Evolutionary conservation across 179 eudicot genomes (phyloP), one percentile per base, ranked within the genome.

Genomic region (Patellifolia procumbens): DNA sequence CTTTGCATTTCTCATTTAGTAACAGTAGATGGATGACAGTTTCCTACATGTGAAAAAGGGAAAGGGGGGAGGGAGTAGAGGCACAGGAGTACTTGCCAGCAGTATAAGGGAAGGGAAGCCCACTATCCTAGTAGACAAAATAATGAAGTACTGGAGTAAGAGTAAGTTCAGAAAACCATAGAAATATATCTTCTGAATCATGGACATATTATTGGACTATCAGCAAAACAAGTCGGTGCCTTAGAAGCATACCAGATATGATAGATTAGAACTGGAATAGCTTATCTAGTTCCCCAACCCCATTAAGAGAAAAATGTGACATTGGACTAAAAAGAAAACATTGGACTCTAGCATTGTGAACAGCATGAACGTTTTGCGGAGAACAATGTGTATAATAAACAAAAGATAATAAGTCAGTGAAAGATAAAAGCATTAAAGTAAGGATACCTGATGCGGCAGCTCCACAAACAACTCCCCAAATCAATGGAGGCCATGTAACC

Each of bases 401-500:
- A 37, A 24, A 19, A 70, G 46, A 80, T 24, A n/a, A 20, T 65
- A 63, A 56, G 22, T 70, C 26, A 26, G 16, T 35, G 59, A 59
- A 20, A 60, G 46, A 43, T 52, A 72, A 5, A 64, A 42, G 26
- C 7, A 45, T 11, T 3, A 72, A 35, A 10, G 48, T 68, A 58
- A 48, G 69, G 19, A 65, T 88, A 95, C 99, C 99, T 70, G 99
- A 95, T 46, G 99, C 97, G 73, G 99, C 97, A 84, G 99, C 99
- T 82, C 99, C 99, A 87, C 99, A 95, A 73, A 95, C 95, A 60
- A 95, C 97, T 81, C 99, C 99, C 99, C 99, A 95, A 34, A 95
- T 75, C 82, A 95, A 86, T 37, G 97, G 99, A 83, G 99, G 97
- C 99, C 99, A 93, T 52, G 99, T 95, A 67, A 95, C 97, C 56